Evolutionary conservation across 768 basidiomycete species (phyloP), one percentile per base, ranked within the genome.

Genomic region (Trametes meyenii): DNA sequence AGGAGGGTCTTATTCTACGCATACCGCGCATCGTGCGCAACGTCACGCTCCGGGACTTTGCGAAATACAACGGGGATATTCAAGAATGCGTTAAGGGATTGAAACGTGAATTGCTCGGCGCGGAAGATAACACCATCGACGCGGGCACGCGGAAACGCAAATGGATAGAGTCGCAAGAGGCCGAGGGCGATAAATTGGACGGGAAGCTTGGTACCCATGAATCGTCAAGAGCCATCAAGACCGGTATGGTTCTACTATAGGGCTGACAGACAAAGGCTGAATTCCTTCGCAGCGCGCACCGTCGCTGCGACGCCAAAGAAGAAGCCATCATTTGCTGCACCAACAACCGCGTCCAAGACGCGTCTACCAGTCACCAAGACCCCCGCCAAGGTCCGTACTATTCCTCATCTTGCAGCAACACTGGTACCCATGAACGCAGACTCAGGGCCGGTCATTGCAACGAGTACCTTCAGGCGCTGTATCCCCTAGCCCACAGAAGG

Each of bases 1-100:
- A 90, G 69, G 89, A 92, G 69, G 85, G 85, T 0, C 86, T 86
- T 58, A 83, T 92, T 2, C 83, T 82, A 17, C 84, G 87, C 52
- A 89, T 92, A 35, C 91, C 90, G 0, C 89, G 85, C 67, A 83
- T 86, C 64, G 86, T 93, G 38, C 83, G 89, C 36, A 75, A 75
- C 29, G 85, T 92, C 72, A 83, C 85, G 14, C 85, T 93, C 82
- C 83, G 83, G 64, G 90, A 92, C 45, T 91, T 93, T 72, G 87
- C 85, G 17, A 90, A 88, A 70, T 92, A 92, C 74, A 79, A 87
- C 54, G 91, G 89, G 2, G 86, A 91, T 67, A 77, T 90, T 24
- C 88, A 90, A 69, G 83, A 83, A 10, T 88, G 88, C 42, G 73
- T 90, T 61, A 79, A 85, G 60, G 90, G 87, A 1, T 73, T 87